A percentile compares a stretch with the other conserved stretches of the same genome.
Evolutionary conservation across 495 filamentous ascomycete genomes (phyloP).

Genomic region (Letharia columbiana): DNA sequence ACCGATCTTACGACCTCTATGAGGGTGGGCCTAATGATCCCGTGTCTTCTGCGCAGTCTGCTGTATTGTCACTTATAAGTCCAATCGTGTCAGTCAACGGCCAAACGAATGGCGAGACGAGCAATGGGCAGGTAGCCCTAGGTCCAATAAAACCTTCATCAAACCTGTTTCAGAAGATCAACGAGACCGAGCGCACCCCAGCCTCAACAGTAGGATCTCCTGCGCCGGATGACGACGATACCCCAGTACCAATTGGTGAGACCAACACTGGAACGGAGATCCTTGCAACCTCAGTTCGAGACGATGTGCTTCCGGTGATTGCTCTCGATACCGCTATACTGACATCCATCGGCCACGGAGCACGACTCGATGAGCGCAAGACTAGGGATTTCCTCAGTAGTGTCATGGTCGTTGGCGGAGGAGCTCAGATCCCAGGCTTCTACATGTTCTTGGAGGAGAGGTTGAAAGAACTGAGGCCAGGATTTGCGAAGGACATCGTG

Average conservation of each 20-base stretch:
- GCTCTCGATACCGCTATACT: constrained; percentile 85
- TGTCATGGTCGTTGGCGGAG: constrained; percentile 94
- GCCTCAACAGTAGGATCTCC: constrained; percentile 84
- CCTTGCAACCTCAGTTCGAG: constrained; percentile 55
- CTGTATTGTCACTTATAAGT: constrained; percentile 61
- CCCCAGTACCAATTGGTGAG: constrained; percentile 51
- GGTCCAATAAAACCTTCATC: constrained; percentile 18
- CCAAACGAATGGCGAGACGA: constrained; percentile 15
- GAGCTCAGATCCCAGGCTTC: constrained; percentile 69
- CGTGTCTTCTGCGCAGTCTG: constrained; percentile 71
- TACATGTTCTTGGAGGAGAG: constrained; percentile 71
- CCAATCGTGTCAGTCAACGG: constrained; percentile 31
- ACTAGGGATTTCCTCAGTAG: constrained; percentile 82
- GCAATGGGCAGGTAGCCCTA: constrained; percentile 20
- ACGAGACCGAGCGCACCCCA: constrained; percentile 59
- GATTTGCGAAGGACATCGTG: constrained; percentile 71
- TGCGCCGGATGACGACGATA: constrained; percentile 59
- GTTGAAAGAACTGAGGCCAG: constrained; percentile 59
- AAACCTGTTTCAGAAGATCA: constrained; percentile 41
- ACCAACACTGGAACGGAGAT: constrained; percentile 30
- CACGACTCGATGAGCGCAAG: constrained; percentile 83
- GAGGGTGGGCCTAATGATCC: constrained; percentile 88
- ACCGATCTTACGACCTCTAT: constrained; percentile 85
- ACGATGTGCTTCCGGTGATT: constrained; percentile 70
- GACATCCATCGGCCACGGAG: constrained; percentile 76